These are phyloP conservation scores for Colletotrichum lupini DNA, from an alignment of 2,329 filamentous ascomycete species.

Conservation along the genomic window DNA sequence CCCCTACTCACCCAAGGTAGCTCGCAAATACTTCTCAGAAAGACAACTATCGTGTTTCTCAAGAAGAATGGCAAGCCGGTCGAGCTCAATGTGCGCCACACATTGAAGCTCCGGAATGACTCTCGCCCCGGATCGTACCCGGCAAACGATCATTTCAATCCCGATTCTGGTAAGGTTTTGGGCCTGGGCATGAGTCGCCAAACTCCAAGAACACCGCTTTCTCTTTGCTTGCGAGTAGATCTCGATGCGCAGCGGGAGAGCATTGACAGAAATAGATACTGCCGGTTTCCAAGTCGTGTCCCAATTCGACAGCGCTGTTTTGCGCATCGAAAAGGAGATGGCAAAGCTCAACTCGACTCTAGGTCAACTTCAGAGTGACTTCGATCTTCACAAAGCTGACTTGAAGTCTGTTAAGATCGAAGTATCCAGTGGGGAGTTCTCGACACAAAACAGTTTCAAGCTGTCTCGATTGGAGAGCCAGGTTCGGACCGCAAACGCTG, in stretches of 20 bases:
- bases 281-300: constrained; percentile 50
- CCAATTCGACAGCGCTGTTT: constrained; percentile 48
- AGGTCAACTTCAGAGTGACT: constrained; percentile 40
- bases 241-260: constrained; percentile 47
- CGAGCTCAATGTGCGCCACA: constrained; percentile 46
- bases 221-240: constrained; percentile 45
- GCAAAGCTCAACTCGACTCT: constrained; percentile 45
- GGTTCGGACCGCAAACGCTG: constrained; percentile 38
- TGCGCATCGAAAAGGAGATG: constrained; percentile 48
- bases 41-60: constrained; percentile 43
- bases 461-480: constrained; percentile 39
- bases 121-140: constrained; percentile 16
- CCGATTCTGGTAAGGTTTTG: background rate
- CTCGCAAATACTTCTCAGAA: constrained; percentile 49
- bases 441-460: constrained; percentile 28
- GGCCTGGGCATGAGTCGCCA: background rate
- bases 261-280: constrained; percentile 50
- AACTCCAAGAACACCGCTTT: constrained; percentile 33
- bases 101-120: constrained; percentile 44
- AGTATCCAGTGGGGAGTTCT: constrained; percentile 36
- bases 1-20: constrained; percentile 39
- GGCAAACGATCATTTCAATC: background rate
- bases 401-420: constrained; percentile 42
- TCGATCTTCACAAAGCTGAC: constrained; percentile 39
- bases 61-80: constrained; percentile 26